Percentiles rank a stretch among this genome's conserved stretches.
Conservation (phyloP, 1,284 basidiomycete genomes). For the Papiliotrema flavescens region DNA sequence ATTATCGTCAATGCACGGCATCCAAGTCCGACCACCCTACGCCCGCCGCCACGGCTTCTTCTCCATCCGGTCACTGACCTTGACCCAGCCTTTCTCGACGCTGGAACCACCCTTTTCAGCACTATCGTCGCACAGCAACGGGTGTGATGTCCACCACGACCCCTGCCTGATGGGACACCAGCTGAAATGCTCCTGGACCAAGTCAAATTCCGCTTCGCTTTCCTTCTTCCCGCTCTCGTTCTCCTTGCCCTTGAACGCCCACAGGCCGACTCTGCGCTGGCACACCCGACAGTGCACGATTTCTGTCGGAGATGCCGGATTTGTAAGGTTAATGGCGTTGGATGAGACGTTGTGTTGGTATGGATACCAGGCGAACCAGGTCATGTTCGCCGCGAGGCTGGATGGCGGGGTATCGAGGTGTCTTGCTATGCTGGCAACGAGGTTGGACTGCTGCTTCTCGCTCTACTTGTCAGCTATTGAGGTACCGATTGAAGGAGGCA, state of each 20-base stretch:
- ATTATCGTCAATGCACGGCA: neutral
- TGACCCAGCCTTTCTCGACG: conserved; percentile 13
- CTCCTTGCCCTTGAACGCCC: conserved; percentile 19
- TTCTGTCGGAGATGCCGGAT: conserved; percentile 12
- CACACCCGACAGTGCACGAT: conserved; percentile 37
- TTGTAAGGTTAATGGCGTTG: conserved; percentile 3
- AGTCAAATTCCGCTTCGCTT: conserved; percentile 18
- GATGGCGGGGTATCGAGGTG: neutral
- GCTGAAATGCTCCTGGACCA: conserved; percentile 25
- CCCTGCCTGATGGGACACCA: conserved; percentile 36
- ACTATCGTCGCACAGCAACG: conserved; percentile 3
- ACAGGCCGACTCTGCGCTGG: conserved; percentile 34
- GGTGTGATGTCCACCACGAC: conserved; percentile 20
- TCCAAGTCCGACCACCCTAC: neutral
- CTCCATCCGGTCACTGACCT: conserved; percentile 23
- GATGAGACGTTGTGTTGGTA: conserved; percentile 21
- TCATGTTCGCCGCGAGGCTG: conserved; percentile 15
- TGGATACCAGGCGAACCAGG: conserved; percentile 43
- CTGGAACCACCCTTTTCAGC: neutral
- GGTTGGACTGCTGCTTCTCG: neutral
- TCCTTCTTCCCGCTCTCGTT: neutral
- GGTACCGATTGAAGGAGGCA: neutral
- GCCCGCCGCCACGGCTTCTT: conserved; percentile 23
- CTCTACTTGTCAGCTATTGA: neutral
- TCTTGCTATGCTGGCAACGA: neutral